phyloP scores from a whole-genome alignment of 441 rosid genomes.

The Corymbia calophylla region DNA sequence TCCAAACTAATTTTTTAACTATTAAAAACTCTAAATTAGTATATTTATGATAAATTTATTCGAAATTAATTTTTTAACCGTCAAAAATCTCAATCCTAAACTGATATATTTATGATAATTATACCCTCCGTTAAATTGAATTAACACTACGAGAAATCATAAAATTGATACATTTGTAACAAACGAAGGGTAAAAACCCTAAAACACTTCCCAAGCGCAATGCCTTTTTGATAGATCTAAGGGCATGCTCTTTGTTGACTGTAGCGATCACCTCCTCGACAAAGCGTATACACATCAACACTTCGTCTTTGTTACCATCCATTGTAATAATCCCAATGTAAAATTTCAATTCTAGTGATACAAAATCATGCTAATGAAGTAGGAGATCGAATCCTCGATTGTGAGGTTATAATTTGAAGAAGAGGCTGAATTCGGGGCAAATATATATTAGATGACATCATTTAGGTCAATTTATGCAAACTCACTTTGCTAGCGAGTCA shows the following conservation, averaged over 20 bases:
- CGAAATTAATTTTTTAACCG: no score
- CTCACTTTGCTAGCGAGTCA: background rate
- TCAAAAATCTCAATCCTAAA: no score
- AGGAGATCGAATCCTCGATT: background rate
- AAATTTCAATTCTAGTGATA: background rate
- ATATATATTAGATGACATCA: background rate
- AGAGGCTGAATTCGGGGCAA: background rate
- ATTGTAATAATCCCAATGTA: no score
- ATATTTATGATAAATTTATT: no score
- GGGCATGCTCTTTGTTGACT: background rate
- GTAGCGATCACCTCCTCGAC: background rate
- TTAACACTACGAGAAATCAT: no score
- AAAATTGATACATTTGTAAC: no score
- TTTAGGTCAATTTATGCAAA: background rate
- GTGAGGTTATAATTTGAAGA: background rate
- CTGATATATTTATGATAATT: no score
- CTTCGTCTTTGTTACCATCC: background rate
- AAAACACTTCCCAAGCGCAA: no score
- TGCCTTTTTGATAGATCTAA: background rate
- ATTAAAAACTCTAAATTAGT: no score
- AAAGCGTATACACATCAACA: background rate
- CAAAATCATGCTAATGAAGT: background rate
- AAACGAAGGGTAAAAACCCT: no score
- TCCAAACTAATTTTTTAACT: no score
- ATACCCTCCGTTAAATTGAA: no score